phyloP scores from a whole-genome alignment of 495 filamentous ascomycete genomes.

The Penicillium bialowiezense region DNA sequence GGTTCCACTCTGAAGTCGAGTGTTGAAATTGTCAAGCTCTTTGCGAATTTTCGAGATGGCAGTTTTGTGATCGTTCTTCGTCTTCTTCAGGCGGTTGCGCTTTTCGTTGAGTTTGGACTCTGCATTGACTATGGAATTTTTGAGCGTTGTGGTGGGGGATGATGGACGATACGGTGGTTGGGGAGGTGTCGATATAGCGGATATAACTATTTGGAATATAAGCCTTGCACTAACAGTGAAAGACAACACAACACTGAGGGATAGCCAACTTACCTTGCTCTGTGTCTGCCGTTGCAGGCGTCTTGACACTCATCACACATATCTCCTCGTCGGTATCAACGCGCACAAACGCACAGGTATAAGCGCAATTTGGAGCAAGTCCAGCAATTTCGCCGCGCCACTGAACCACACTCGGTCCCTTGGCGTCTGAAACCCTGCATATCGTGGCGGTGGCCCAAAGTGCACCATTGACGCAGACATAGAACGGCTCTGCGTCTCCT shows the following conservation, averaged over 20 bases:
- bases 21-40: constrained; percentile 73
- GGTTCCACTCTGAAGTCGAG: constrained; percentile 68
- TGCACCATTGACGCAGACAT: constrained; percentile 83
- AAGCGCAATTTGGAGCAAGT: constrained; percentile 80
- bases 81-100: constrained; percentile 68
- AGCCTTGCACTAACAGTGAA: not conserved
- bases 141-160: constrained; percentile 86
- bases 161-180: constrained; percentile 70
- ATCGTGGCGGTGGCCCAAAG: constrained; percentile 83
- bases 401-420: constrained; percentile 47
- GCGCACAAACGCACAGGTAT: constrained; percentile 80
- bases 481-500: constrained; percentile 70
- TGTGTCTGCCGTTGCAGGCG: constrained; percentile 64
- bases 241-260: not conserved
- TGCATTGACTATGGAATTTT: constrained; percentile 78
- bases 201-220: constrained; percentile 30
- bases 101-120: constrained; percentile 77
- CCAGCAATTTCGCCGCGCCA: constrained; percentile 89
- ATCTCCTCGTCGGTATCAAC: constrained; percentile 69
- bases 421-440: constrained; percentile 46
- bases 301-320: constrained; percentile 77
- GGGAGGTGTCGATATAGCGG: constrained; percentile 38
- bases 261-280: constrained; percentile 52
- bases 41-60: constrained; percentile 66
- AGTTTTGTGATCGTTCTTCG: constrained; percentile 76